phyloP scores from a whole-genome alignment of 1,284 basidiomycete species.

The Puccinia coronata region DNA sequence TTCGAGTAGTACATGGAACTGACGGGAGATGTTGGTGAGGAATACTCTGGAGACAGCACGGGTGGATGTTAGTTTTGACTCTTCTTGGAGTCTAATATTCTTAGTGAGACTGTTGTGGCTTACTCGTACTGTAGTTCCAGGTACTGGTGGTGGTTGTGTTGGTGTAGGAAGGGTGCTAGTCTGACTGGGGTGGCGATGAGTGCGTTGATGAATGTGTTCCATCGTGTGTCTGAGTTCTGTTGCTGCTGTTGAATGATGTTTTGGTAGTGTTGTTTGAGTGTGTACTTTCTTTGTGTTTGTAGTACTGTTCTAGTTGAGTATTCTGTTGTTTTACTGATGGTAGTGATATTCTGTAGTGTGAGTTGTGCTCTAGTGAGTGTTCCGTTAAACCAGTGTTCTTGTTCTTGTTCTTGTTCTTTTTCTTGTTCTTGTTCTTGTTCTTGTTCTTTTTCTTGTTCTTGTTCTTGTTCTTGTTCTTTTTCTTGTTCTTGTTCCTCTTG shows the following conservation, averaged over 20 bases:
- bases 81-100: not conserved
- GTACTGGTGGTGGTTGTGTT: not conserved
- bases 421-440: not conserved
- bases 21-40: not conserved
- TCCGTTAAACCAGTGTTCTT: not conserved
- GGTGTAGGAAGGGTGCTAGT: not conserved
- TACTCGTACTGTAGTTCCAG: not conserved
- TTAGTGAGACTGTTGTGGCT: not conserved
- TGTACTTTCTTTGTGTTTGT: conserved; percentile 11
- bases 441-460: not conserved
- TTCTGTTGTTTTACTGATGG: not conserved
- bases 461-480: not conserved
- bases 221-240: not conserved
- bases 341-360: not conserved
- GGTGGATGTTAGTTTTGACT: not conserved
- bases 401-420: not conserved
- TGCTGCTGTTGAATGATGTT: conserved; percentile 2
- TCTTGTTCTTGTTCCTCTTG: not conserved
- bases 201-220: not conserved
- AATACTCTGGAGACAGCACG: too few relatives aligned
- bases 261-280: conserved; percentile 15
- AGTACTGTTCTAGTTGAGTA: not conserved
- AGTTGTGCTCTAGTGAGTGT: not conserved
- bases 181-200: not conserved
- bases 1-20: conserved; percentile 9